These are phyloP conservation scores for Phialemoniopsis sp. DNA, from an alignment of 2,329 filamentous ascomycete species.

Conservation along the genomic window DNA sequence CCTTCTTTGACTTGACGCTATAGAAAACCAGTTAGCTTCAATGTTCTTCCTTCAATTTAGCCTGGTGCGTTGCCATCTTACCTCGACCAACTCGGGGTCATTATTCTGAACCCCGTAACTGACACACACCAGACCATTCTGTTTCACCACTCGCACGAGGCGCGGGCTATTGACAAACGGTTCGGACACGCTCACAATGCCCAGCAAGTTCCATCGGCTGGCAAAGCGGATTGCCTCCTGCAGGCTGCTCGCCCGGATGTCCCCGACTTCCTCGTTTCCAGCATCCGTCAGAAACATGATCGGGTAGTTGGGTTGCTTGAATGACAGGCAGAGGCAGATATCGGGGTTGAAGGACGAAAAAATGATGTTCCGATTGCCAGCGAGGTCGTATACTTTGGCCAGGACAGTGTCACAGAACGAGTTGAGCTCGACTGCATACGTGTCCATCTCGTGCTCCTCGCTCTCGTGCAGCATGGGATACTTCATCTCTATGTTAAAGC, in stretches of 20 bases:
- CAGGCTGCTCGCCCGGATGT: conserved; percentile 84
- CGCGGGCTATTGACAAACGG: conserved; percentile 86
- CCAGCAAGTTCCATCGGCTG: conserved; percentile 88
- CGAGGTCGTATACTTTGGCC: conserved; percentile 82
- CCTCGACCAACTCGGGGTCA: conserved; percentile 77
- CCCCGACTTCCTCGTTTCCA: conserved; percentile 74
- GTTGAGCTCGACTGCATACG: conserved; percentile 92
- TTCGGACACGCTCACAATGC: conserved; percentile 84
- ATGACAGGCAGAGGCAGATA: conserved; percentile 87
- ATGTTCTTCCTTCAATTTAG: background rate
- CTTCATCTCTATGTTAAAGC: conserved; percentile 99
- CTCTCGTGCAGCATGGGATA: conserved; percentile 97
- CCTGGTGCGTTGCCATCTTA: conserved; percentile 37
- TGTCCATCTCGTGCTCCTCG: conserved; percentile 94
- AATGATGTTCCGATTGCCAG: conserved; percentile 81
- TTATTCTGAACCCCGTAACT: conserved; percentile 94
- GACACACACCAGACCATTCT: conserved; percentile 88
- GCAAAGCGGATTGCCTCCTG: conserved; percentile 97
- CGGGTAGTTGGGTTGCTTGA: conserved; percentile 96
- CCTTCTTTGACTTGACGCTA: conserved; percentile 89
- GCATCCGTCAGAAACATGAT: conserved; percentile 93
- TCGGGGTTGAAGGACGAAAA: conserved; percentile 98
- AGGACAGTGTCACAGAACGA: conserved; percentile 94
- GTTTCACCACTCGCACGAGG: conserved; percentile 88
- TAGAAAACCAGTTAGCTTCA: conserved; percentile 5